phyloP scores from a whole-genome alignment of 2,329 filamentous ascomycete genomes.

The Aspergillus sp. region DNA sequence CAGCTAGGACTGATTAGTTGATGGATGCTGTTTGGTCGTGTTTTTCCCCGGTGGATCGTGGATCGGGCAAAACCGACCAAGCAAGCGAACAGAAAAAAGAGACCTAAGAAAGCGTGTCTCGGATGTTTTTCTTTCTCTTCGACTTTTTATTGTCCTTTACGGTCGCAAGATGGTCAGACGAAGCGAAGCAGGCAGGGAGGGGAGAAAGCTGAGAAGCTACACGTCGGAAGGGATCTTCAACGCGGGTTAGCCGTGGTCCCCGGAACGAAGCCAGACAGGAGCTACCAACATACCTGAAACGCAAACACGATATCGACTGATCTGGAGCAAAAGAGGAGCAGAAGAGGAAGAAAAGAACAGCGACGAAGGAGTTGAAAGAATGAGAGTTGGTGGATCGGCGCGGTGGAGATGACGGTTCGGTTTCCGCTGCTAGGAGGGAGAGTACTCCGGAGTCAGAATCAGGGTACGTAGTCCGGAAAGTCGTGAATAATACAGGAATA shows the following conservation, averaged over 20 bases:
- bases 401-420: constrained; percentile 19
- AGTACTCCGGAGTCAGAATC: background rate
- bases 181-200: background rate
- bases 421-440: constrained; percentile 3
- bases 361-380: constrained; percentile 18
- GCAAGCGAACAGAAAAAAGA: background rate
- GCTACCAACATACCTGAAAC: constrained; percentile 1
- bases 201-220: constrained; percentile 5
- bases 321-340: background rate
- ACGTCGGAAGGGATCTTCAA: background rate
- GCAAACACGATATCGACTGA: background rate
- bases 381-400: constrained; percentile 22
- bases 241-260: constrained; percentile 1
- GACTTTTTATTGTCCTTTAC: background rate
- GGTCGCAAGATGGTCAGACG: background rate
- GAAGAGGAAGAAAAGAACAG: constrained; percentile 12
- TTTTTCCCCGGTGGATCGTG: background rate
- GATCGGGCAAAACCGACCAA: too few relatives aligned
- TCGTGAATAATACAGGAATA: too few relatives aligned
- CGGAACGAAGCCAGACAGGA: too few relatives aligned
- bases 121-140: too few relatives aligned
- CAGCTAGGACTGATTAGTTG: constrained; percentile 1
- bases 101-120: background rate
- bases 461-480: too few relatives aligned
- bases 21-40: background rate